phyloP scores from a whole-genome alignment of 1,284 basidiomycete species.

The Cutaneotrichosporon mucoides region DNA sequence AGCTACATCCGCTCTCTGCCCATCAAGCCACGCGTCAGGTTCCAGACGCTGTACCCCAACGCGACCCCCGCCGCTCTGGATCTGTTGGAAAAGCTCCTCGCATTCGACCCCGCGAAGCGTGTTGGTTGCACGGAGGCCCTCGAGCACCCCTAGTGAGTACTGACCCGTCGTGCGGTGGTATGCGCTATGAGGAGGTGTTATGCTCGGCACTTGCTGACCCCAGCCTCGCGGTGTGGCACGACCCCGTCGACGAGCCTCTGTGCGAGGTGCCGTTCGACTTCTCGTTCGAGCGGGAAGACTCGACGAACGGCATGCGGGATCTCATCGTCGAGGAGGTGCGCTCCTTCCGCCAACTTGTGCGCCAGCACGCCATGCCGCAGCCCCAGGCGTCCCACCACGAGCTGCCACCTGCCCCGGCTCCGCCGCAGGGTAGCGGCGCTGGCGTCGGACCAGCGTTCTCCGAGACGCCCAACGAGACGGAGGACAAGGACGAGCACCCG shows the following conservation, averaged over 20 bases:
- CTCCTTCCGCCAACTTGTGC: constrained; percentile 43
- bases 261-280: constrained; percentile 90
- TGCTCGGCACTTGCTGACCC: no score
- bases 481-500: constrained; percentile 73
- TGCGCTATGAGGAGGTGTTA: no score
- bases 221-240: constrained; percentile 81
- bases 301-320: constrained; percentile 94
- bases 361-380: constrained; percentile 31
- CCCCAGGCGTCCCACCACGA: constrained; percentile 32
- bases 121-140: constrained; percentile 95
- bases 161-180: background rate
- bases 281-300: constrained; percentile 94
- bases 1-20: constrained; percentile 92
- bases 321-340: constrained; percentile 79
- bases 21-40: constrained; percentile 90
- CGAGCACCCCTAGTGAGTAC: constrained; percentile 80
- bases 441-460: constrained; percentile 47
- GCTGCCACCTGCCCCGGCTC: constrained; percentile 37
- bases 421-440: constrained; percentile 27
- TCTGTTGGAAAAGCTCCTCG: constrained; percentile 82
- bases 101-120: constrained; percentile 93
- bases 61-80: constrained; percentile 94
- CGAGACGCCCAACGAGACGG: constrained; percentile 52
- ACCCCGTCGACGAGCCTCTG: constrained; percentile 82
- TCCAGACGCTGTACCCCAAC: constrained; percentile 83